Evolutionary conservation across 805 yeast species (phyloP).

Genomic region (Geotrichum ghanense): DNA sequence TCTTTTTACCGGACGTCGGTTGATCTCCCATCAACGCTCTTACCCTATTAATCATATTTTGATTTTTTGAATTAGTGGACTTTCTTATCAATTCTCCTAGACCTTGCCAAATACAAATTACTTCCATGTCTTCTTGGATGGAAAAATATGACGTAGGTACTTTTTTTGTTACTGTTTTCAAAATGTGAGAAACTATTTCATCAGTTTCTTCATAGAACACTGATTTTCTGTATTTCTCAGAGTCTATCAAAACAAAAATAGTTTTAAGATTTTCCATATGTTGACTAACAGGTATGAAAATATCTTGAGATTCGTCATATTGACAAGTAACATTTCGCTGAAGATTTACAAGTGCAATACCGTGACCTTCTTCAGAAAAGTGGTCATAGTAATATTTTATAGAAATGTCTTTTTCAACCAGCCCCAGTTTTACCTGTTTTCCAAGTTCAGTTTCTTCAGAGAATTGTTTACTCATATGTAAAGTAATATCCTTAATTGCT

Average conservation of each 20-base stretch:
- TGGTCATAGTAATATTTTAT: background rate
- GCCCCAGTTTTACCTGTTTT: background rate
- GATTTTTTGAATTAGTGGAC: conserved; percentile 5
- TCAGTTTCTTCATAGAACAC: background rate
- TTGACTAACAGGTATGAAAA: conserved; percentile 10
- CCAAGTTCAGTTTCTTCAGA: background rate
- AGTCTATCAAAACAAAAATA: conserved; percentile 5
- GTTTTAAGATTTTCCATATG: conserved; percentile 6
- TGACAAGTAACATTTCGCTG: conserved; percentile 8
- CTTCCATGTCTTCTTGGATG: background rate
- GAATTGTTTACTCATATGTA: background rate
- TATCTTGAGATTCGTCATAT: conserved; percentile 13
- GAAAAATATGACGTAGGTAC: background rate
- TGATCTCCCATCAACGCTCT: conserved; percentile 9
- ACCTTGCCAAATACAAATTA: conserved; percentile 13
- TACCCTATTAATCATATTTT: conserved; percentile 8
- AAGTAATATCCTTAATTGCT: background rate
- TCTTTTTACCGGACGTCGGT: background rate
- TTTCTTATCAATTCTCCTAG: conserved; percentile 5
- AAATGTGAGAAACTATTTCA: background rate
- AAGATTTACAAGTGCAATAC: conserved; percentile 6
- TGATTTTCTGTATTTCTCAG: background rate
- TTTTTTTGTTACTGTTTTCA: background rate
- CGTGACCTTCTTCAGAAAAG: background rate
- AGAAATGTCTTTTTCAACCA: background rate